phyloP scores from a whole-genome alignment of 352 stramenopile species.

The Aphanomyces stellatus region DNA sequence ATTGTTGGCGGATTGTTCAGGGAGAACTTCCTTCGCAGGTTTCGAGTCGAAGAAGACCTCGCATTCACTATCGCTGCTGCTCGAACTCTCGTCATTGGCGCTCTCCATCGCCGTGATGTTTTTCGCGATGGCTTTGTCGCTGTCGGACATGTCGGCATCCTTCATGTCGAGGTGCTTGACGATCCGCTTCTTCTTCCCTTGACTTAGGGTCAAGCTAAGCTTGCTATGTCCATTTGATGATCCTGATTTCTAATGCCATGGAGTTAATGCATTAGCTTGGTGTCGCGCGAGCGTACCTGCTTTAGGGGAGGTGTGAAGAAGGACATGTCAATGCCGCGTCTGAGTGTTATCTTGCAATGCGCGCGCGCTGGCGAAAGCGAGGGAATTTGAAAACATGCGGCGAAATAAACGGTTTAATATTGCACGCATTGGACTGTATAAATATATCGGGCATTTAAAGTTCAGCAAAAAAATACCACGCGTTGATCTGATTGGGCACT shows the following conservation, averaged over 20 bases:
- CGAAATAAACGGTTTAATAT: background rate
- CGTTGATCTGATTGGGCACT: background rate
- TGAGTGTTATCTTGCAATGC: background rate
- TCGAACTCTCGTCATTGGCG: slow-evolving; percentile 1
- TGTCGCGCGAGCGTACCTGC: background rate
- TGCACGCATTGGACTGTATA: background rate
- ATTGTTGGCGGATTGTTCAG: background rate
- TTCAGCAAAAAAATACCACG: background rate
- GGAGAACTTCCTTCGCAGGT: background rate
- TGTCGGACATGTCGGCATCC: slow-evolving; percentile 9
- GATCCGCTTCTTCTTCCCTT: slow-evolving; percentile 19
- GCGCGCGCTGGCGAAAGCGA: background rate
- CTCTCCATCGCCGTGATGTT: background rate
- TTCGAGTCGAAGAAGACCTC: slow-evolving; percentile 15
- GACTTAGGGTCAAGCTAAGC: slow-evolving; percentile 5
- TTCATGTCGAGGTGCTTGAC: slow-evolving; percentile 8
- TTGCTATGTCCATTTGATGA: background rate
- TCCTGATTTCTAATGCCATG: background rate
- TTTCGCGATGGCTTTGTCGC: background rate
- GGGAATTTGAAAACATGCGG: background rate
- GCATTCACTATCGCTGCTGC: slow-evolving; percentile 17
- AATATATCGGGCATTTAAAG: background rate
- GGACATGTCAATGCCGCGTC: slow-evolving; percentile 14
- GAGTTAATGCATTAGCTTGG: background rate
- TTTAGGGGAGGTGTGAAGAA: slow-evolving; percentile 20